Percentiles rank a stretch among this genome's conserved stretches.
phyloP scores from a whole-genome alignment of 73 alveolate genomes.

The Diophrys sp. region DNA sequence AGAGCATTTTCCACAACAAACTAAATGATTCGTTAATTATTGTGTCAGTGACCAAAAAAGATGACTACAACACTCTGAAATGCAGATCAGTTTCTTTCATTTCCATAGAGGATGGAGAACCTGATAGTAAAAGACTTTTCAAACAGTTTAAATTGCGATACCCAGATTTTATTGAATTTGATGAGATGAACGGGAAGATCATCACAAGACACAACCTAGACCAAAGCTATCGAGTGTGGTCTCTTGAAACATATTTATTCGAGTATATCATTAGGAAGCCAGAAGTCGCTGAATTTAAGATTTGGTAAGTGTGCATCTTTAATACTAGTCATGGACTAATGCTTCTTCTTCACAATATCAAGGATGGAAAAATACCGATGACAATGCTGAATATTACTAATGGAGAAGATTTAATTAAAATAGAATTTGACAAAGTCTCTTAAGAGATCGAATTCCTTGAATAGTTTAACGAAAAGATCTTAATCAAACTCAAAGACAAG shows the following conservation, averaged over 20 bases:
- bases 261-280: conserved; percentile 29
- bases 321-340: conserved; percentile 26
- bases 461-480: conserved; percentile 47
- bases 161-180: conserved; percentile 62
- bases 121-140: conserved; percentile 13
- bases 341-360: conserved; percentile 35
- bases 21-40: conserved; percentile 40
- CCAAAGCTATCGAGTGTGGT: conserved; percentile 49
- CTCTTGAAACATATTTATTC: conserved; percentile 22
- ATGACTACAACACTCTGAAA: conserved; percentile 35
- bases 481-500: conserved; percentile 33
- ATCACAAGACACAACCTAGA: conserved; percentile 49
- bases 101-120: background rate
- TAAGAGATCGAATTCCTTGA: conserved; percentile 49
- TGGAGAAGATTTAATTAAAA: conserved; percentile 27
- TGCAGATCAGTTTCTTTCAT: conserved; percentile 17
- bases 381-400: conserved; percentile 31
- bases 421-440: conserved; percentile 22
- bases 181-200: conserved; percentile 46
- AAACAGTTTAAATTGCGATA: conserved; percentile 29
- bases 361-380: conserved; percentile 38
- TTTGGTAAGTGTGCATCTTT: conserved; percentile 12
- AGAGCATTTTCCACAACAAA: conserved; percentile 48
- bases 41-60: conserved; percentile 41
- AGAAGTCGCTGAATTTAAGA: conserved; percentile 49